These are phyloP conservation scores for Phallus indusiatus DNA, from an alignment of 768 basidiomycete genomes.

Conservation along the genomic window DNA sequence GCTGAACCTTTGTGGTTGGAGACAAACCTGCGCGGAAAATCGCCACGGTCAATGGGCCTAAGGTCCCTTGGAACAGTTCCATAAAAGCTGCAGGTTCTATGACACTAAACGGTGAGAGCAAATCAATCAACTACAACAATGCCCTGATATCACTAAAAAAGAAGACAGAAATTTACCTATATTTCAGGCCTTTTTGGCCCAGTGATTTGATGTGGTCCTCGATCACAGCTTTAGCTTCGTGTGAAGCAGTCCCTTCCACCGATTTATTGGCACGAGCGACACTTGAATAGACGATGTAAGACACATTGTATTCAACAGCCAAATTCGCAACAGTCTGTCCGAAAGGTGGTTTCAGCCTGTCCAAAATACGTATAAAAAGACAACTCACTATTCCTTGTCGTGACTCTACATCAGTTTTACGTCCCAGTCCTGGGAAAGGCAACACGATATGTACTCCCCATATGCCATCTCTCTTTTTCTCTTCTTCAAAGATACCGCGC, in stretches of 20 bases:
- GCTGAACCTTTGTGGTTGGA: not conserved
- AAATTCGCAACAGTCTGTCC: constrained; percentile 27
- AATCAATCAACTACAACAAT: not conserved
- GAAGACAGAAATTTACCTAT: constrained; percentile 25
- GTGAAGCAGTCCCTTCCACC: constrained; percentile 22
- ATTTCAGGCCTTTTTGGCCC: constrained; percentile 23
- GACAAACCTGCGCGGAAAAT: not conserved
- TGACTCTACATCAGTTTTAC: constrained; percentile 29
- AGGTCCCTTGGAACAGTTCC: not conserved
- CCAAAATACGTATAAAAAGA: not conserved
- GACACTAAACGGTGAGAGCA: not conserved
- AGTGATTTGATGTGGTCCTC: constrained; percentile 27
- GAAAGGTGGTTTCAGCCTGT: not conserved
- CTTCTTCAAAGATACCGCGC: constrained; percentile 26
- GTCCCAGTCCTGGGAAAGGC: constrained; percentile 27
- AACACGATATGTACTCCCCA: constrained; percentile 34
- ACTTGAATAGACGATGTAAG: constrained; percentile 29
- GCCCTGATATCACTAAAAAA: not conserved
- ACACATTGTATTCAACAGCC: constrained; percentile 28
- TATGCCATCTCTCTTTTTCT: constrained; percentile 16
- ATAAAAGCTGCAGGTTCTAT: not conserved
- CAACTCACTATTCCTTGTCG: constrained; percentile 31
- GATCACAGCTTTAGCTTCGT: constrained; percentile 27
- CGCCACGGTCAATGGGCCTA: not conserved
- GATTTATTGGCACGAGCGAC: constrained; percentile 26